Evolutionary conservation across 257 asterid species (phyloP), one percentile per base, ranked within the genome.

Genomic region (Thymus quinquecostatus): DNA sequence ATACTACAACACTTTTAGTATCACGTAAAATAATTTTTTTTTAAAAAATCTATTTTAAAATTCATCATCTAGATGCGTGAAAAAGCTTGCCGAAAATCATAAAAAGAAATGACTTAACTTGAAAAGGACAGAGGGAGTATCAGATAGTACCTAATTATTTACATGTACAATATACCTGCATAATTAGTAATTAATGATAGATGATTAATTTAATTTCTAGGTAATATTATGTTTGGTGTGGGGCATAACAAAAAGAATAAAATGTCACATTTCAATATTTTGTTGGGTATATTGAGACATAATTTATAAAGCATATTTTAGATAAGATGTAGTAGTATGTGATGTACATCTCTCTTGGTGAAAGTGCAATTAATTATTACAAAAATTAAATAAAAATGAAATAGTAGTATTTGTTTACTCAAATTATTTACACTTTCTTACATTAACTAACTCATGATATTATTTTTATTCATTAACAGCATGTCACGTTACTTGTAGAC

Each of bases 341-440:
- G 21, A 21, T 21, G 10, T 2, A 5, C 8, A 11, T 59, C 21
- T 27, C 43, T 47, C 10, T 32, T 6, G 34, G 32, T 66, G 48
- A 66, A 34, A 14, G 60, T 66, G 8, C 10, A 10, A 59, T 34
- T 59, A 33, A 59, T 28, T 34, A 45, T 29, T 10, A 45, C 12
- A 3, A 66, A 66, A 36, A 21, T 21, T 21, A 21, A 30, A 65
- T 14, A 66, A 66, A 66, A 34, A 32, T 32, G 40, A 28, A 29
- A 44, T 70, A n/a, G 73, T 75, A 73, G 72, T 71, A 76, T 68
- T 81, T 38, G 78, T 68, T 81, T 38, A 61, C 66, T 71, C 79
- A 61, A 29, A 6, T 11, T 51, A 30, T 9, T 58, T 3, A 10
- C 11, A 30, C 12, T 27, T 54, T 13, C 27, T 54, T 54, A 27